Conservation (phyloP, 2,329 filamentous ascomycete species). For the Colletotrichum endophyticum region DNA sequence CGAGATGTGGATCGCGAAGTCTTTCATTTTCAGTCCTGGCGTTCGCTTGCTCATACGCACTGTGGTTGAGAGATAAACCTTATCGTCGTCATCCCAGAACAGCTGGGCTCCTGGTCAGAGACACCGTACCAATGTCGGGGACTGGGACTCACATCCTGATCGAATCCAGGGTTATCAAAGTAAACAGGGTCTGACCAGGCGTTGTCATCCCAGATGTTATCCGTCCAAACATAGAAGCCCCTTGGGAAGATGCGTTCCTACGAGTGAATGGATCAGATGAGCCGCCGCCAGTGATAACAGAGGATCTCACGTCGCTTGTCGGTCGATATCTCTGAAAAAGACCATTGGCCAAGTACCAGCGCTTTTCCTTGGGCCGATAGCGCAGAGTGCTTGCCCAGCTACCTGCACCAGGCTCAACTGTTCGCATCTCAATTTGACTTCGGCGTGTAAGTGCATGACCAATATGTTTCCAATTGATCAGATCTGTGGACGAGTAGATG, state of each 20-base stretch:
- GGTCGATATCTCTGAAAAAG: conserved; percentile 49
- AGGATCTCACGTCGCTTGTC: conserved; percentile 23
- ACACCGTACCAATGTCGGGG: background rate
- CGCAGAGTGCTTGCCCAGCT: conserved; percentile 53
- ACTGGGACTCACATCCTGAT: conserved; percentile 49
- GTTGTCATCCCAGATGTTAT: conserved; percentile 54
- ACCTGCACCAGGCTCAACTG: conserved; percentile 55
- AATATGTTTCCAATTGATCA: conserved; percentile 58
- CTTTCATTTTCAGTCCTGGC: conserved; percentile 45
- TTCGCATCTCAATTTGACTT: conserved; percentile 56
- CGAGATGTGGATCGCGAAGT: conserved; percentile 55
- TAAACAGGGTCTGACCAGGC: conserved; percentile 59
- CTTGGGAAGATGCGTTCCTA: conserved; percentile 54
- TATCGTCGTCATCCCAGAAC: conserved; percentile 56
- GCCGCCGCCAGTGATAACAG: background rate
- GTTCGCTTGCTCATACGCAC: conserved; percentile 39
- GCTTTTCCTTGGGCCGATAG: conserved; percentile 39
- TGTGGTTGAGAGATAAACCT: conserved; percentile 53
- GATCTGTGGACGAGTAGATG: conserved; percentile 61
- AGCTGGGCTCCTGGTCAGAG: conserved; percentile 22
- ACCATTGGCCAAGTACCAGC: conserved; percentile 52
- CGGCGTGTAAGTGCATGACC: conserved; percentile 55
- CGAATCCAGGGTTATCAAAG: conserved; percentile 59
- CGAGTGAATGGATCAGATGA: background rate
- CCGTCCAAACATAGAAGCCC: conserved; percentile 59